Evolutionary conservation across 108 stramenopile species (phyloP).

Genomic region (Cyclotella choctawhatcheeana): DNA sequence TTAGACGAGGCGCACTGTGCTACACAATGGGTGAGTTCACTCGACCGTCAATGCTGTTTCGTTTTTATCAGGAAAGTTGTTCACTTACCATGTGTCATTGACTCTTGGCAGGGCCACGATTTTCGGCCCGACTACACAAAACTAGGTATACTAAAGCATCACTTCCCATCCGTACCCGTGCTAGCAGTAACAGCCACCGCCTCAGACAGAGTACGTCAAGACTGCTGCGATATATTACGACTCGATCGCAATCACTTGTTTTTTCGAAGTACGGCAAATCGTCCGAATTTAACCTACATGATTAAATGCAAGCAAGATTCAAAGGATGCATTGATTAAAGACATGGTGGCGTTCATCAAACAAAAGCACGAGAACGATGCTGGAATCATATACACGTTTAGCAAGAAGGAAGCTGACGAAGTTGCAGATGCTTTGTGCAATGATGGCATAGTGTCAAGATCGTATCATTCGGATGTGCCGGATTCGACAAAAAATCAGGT

Average conservation of each 20-base stretch:
- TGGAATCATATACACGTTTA: conserved; percentile 94
- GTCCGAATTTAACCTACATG: conserved; percentile 91
- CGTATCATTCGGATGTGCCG: conserved; percentile 77
- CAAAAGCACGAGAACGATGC: conserved; percentile 57
- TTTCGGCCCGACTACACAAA: conserved; percentile 94
- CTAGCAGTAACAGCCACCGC: conserved; percentile 90
- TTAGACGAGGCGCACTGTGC: conserved; percentile 55
- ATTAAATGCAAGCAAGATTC: conserved; percentile 69
- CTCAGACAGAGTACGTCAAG: conserved; percentile 87
- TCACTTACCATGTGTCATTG: background rate
- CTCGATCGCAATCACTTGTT: conserved; percentile 66
- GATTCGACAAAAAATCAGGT: conserved; percentile 58
- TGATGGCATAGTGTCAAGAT: conserved; percentile 81
- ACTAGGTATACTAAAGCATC: conserved; percentile 84
- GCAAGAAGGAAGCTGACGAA: conserved; percentile 87
- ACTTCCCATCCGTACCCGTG: conserved; percentile 75
- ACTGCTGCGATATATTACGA: conserved; percentile 80
- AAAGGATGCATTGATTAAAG: conserved; percentile 62
- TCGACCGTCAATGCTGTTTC: background rate
- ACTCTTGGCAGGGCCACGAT: conserved; percentile 52
- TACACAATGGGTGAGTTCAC: conserved; percentile 54
- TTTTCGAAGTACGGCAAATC: conserved; percentile 83
- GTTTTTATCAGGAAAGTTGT: background rate
- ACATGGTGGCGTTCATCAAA: conserved; percentile 80
- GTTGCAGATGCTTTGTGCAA: conserved; percentile 71